Evolutionary conservation across 192 early-diverging fungal genomes (phyloP), one percentile per base, ranked within the genome.

Genomic region (Glomus cerebriforme): DNA sequence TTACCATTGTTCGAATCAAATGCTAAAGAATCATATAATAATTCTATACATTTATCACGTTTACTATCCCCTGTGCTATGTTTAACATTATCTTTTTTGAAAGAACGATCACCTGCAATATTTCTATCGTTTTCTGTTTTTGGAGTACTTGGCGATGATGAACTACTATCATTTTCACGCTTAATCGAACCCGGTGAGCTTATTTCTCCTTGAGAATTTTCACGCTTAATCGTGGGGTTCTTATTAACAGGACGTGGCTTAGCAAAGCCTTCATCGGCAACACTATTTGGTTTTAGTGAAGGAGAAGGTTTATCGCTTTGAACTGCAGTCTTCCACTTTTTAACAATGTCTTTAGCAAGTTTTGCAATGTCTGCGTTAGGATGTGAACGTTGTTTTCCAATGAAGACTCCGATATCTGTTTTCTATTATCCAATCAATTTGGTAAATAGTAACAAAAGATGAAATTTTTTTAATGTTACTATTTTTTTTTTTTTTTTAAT

Each of bases 301-400:
- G 84, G 84, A 47, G 62, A 64, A 2, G 78, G 72, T 32, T 68
- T 35, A 24, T 80, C 82, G 17, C 64, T 79, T 83, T 43, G 39
- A 82, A 91, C 87, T 68, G 95, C 94, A 31, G 87, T 85, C 83
- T 95, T 96, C 96, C 96, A 97, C 63, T 92, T 94, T 78, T 87
- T 86, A 4, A 96, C 91, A 59, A 95, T 86, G 54, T 86, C 89
- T 78, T 92, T 95, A 3, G 93, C 90, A 49, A 86, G 70, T 27
- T 79, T 82, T 0, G 91, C 86, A 15, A 96, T 88, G 0, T 86
- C 86, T 2, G 83, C 73, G 62, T 92, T 86, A 10, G 83, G 80
- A 69, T 92, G 85, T 78, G 92, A 90, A 35, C 93, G 85, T 49
- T 96, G 81, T 74, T 91, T 92, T 59, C 92, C 92, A 49, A 97